These are phyloP conservation scores for Vitis hybrid DNA, from an alignment of 177 flowering plant species.

Conservation along the genomic window DNA sequence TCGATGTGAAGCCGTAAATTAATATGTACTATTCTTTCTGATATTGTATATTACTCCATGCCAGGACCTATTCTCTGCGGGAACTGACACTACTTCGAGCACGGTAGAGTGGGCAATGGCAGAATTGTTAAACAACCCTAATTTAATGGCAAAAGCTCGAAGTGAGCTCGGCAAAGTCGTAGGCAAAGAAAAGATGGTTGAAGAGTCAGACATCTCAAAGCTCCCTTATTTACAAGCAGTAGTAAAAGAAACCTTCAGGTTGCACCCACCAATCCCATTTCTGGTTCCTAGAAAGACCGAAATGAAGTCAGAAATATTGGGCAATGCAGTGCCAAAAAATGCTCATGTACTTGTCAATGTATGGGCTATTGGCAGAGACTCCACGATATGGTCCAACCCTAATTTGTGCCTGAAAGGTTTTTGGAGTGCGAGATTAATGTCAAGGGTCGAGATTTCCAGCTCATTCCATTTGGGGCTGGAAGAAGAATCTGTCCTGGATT, in stretches of 20 bases:
- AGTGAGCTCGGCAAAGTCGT: conserved; percentile 1
- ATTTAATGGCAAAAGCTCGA: conserved; percentile 6
- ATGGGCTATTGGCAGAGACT: conserved; percentile 14
- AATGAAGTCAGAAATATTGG: no score
- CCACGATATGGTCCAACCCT: conserved; percentile 13
- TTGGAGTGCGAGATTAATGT: no score
- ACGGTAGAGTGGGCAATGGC: no score
- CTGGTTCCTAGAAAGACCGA: neutral
- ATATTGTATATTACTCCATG: no score
- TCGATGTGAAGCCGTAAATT: no score
- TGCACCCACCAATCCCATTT: conserved; percentile 2
- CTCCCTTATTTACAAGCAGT: neutral
- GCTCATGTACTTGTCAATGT: conserved; percentile 12
- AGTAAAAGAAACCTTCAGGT: neutral
- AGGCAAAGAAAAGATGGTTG: neutral
- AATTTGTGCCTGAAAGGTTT: no score
- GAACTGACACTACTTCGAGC: no score
- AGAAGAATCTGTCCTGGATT: neutral
- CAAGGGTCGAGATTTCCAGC: no score
- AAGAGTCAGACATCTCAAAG: conserved; percentile 17
- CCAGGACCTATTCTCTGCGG: no score
- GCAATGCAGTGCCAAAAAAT: neutral
- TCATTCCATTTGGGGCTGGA: no score
- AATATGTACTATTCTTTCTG: no score
- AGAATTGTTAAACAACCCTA: conserved; percentile 9